Base-by-base conservation (phyloP, 805 yeast genomes). In the Limtongia smithiae region DNA sequence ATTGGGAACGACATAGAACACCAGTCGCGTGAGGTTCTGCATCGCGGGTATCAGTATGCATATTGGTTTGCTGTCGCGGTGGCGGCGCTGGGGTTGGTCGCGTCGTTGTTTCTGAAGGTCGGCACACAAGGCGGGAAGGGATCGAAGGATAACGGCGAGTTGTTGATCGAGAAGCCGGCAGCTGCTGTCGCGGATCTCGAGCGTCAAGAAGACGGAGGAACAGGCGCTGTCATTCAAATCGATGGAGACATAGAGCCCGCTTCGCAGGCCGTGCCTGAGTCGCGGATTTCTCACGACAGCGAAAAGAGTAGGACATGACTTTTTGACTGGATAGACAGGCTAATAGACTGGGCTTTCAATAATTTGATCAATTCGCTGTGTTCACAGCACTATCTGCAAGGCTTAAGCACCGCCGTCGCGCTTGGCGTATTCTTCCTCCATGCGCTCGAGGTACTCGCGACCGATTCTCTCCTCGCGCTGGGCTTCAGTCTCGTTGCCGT, bases 371-470 rank as follows among this genome's bases (percentile, higher is more conserved):
- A n/a, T 6, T 25, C 8, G 21, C 12, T 3, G 14, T 17, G 24
- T 24, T 22, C 15, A 12, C 25, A 36, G 17, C 11, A 9, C 41
- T 18, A 15, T n/a, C 18, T 8, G 12, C 8, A 37, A 41, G 11
- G 27, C 3, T 46, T 48, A 62, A 7, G 65, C 65, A 12, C 66
- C 66, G 25, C 66, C 66, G 39, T 62, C 66, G 21, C 66, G 58
- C 41, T 62, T 63, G 44, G 79, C 73, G 21, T 78, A 75, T 60
- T 78, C 82, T 38, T 77, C 81, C 44, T 62, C 65, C 55, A 62
- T 62, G 18, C 62, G 46, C 48, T 62, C 66, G 27, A 50, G 49
- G 35, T 62, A 62, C 31, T 48, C 51, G 33, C 41, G 48, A 14
- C 47, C 61, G 37, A 51, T 53, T 20, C 44, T 51, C 41, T 51